These are phyloP conservation scores for Termitomyces sp. DNA, from an alignment of 768 basidiomycete genomes.

Conservation along the genomic window DNA sequence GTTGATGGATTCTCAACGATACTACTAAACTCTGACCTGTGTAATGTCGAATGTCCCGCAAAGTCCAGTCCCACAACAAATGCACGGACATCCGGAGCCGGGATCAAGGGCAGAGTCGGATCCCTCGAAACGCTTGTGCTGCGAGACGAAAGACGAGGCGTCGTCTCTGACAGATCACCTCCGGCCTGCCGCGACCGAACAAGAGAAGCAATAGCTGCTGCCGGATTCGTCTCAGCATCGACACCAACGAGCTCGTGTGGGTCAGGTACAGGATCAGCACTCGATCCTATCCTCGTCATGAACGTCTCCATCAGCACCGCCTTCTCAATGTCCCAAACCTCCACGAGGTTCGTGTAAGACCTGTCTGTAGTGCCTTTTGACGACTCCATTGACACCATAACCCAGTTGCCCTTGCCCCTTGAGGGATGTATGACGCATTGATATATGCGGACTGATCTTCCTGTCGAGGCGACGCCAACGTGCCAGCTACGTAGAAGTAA, in stretches of 20 bases:
- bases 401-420: slow-evolving; percentile 84
- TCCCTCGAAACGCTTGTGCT: slow-evolving; percentile 23
- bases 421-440: slow-evolving; percentile 81
- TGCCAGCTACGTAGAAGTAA: slow-evolving; percentile 86
- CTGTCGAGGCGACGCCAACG: slow-evolving; percentile 50
- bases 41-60: slow-evolving; percentile 55
- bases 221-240: slow-evolving; percentile 58
- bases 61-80: slow-evolving; percentile 73
- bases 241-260: slow-evolving; percentile 44
- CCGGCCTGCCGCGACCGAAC: slow-evolving; percentile 60
- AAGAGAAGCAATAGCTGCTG: slow-evolving; percentile 72
- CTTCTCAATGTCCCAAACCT: slow-evolving; percentile 93
- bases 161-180: slow-evolving; percentile 16
- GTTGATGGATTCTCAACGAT: slow-evolving; percentile 32
- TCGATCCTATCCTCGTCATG: slow-evolving; percentile 43
- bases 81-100: slow-evolving; percentile 63
- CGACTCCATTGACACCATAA: slow-evolving; percentile 76
- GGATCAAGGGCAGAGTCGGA: slow-evolving; percentile 33
- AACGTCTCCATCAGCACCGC: slow-evolving; percentile 76
- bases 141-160: slow-evolving; percentile 25
- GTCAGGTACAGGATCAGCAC: slow-evolving; percentile 46
- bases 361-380: slow-evolving; percentile 35
- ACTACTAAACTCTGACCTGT: slow-evolving; percentile 47
- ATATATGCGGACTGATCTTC: slow-evolving; percentile 54
- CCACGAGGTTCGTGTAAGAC: slow-evolving; percentile 51